phyloP scores from a whole-genome alignment of 495 filamentous ascomycete species.

The Venustampulla echinocandica region DNA sequence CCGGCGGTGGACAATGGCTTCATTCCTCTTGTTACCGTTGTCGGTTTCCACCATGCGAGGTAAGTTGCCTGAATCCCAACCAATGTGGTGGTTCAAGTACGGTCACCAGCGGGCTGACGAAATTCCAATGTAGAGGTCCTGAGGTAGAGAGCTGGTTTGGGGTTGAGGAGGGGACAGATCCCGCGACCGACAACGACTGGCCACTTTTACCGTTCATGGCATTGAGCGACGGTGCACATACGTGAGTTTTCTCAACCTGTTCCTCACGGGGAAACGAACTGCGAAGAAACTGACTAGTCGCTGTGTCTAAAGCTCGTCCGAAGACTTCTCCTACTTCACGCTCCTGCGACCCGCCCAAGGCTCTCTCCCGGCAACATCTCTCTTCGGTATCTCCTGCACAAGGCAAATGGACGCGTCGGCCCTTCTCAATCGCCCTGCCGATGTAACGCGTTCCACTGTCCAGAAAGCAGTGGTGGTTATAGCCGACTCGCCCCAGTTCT shows the following conservation, averaged over 20 bases:
- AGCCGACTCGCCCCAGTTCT: constrained; percentile 75
- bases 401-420: constrained; percentile 76
- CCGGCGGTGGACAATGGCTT: constrained; percentile 25
- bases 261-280: not conserved
- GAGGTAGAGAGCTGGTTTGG: constrained; percentile 92
- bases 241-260: constrained; percentile 45
- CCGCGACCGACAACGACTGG: constrained; percentile 85
- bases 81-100: constrained; percentile 3
- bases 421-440: constrained; percentile 67
- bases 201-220: constrained; percentile 92
- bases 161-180: constrained; percentile 65
- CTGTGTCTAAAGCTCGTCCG: constrained; percentile 51
- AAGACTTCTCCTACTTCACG: constrained; percentile 99
- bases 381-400: constrained; percentile 95
- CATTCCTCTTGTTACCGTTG: constrained; percentile 70
- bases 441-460: constrained; percentile 91
- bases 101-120: constrained; percentile 5
- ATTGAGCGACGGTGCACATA: constrained; percentile 90
- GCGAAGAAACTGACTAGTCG: not conserved
- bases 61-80: constrained; percentile 27
- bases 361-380: constrained; percentile 58
- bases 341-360: constrained; percentile 59
- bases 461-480: constrained; percentile 99
- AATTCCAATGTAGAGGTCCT: constrained; percentile 55
- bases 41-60: constrained; percentile 95